Evolutionary conservation across 371 early-diverging fungal genomes (phyloP).

Genomic region (Coemansia sp.): DNA sequence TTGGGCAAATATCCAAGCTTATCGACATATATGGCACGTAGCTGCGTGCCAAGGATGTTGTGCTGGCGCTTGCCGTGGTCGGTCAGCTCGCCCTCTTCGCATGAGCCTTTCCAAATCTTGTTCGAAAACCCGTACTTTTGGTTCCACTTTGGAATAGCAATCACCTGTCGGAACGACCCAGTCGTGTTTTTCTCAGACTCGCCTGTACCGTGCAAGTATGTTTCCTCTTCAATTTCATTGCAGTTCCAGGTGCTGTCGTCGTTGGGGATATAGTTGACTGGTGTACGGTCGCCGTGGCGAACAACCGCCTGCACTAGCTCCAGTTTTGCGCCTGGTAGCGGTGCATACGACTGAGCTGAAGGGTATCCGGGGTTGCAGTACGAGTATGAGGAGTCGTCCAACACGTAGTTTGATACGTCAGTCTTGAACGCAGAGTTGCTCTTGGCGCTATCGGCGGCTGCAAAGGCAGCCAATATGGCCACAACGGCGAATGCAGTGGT

Average conservation of each 20-base stretch:
- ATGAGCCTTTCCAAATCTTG: conserved; percentile 46
- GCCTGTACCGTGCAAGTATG: conserved; percentile 28
- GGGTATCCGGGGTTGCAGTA: conserved; percentile 43
- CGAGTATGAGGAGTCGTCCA: conserved; percentile 29
- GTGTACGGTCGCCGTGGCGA: conserved; percentile 52
- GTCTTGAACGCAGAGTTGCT: conserved; percentile 6
- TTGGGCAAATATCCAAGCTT: conserved; percentile 53
- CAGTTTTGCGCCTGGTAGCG: conserved; percentile 39
- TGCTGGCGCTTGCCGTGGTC: conserved; percentile 58
- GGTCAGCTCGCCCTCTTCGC: conserved; percentile 58
- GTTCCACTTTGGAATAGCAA: conserved; percentile 46
- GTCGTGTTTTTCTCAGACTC: conserved; percentile 33
- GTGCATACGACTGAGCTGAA: conserved; percentile 10
- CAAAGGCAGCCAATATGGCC: conserved; percentile 8
- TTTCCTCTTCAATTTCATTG: conserved; percentile 32
- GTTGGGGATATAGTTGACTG: conserved; percentile 25
- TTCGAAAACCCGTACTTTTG: conserved; percentile 34
- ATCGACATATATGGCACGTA: conserved; percentile 59
- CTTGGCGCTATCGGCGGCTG: conserved; percentile 4
- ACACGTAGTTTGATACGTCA: conserved; percentile 1
- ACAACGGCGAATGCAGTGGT: background rate
- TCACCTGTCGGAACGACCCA: conserved; percentile 36
- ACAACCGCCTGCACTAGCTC: conserved; percentile 48
- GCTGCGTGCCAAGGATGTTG: conserved; percentile 52
- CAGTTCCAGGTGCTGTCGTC: conserved; percentile 45